These are phyloP conservation scores for Firmiana major DNA, from an alignment of 345 rosid species.

Conservation along the genomic window DNA sequence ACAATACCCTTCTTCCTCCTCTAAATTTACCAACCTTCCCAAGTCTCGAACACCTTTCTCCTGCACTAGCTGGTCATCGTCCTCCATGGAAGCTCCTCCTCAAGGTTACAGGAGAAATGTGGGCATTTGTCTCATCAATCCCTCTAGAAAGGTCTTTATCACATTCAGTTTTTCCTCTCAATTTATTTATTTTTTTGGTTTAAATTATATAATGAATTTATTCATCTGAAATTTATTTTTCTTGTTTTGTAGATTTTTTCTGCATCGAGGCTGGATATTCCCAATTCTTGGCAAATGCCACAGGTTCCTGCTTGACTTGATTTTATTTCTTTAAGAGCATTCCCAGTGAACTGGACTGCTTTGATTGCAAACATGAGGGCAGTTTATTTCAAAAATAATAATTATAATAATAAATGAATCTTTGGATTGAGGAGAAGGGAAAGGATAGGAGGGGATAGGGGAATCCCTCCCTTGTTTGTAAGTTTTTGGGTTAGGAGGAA, in stretches of 20 bases:
- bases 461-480: neutral
- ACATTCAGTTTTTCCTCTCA: neutral
- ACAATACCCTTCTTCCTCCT: slow-evolving; percentile 25
- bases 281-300: slow-evolving; percentile 96
- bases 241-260: slow-evolving; percentile 54
- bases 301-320: slow-evolving; percentile 40
- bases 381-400: neutral
- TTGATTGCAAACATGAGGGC: neutral
- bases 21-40: slow-evolving; percentile 24
- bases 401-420: too few relatives aligned
- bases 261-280: slow-evolving; percentile 87
- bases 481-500: neutral
- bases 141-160: slow-evolving; percentile 62
- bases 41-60: slow-evolving; percentile 16
- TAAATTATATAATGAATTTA: neutral
- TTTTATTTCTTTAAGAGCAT: neutral
- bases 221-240: neutral
- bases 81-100: slow-evolving; percentile 83
- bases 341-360: neutral
- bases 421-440: neutral
- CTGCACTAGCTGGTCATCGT: slow-evolving; percentile 26
- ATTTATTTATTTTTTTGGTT: neutral
- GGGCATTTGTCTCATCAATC: slow-evolving; percentile 79
- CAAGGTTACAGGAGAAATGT: slow-evolving; percentile 88
- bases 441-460: neutral